Conservation (phyloP, 495 filamentous ascomycete species). For the Chlorociboria aeruginascens region DNA sequence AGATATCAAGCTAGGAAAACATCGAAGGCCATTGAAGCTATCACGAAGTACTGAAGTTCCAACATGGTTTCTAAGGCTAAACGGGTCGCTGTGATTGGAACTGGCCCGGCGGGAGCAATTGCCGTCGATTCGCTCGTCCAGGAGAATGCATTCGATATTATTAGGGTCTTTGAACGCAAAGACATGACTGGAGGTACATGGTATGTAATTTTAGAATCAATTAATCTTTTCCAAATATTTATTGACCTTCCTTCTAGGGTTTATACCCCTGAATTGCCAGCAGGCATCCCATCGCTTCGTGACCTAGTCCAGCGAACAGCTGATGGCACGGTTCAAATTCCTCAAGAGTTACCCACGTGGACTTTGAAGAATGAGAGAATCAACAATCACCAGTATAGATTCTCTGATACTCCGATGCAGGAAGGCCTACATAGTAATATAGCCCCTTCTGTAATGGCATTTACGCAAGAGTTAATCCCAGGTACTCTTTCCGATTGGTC, state of each 20-base stretch:
- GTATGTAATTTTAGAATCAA: conserved; percentile 21
- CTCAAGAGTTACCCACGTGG: conserved; percentile 28
- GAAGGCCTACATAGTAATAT: conserved; percentile 30
- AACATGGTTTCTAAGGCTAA: background rate
- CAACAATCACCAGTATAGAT: conserved; percentile 28
- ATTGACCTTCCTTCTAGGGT: background rate
- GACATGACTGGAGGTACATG: conserved; percentile 43
- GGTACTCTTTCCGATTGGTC: conserved; percentile 14
- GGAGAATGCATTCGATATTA: conserved; percentile 40
- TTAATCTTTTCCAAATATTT: background rate
- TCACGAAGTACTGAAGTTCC: no score
- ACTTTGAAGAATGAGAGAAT: conserved; percentile 14
- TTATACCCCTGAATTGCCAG: background rate
- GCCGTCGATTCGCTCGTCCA: conserved; percentile 40
- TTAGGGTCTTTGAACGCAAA: conserved; percentile 46
- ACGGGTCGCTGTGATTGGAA: conserved; percentile 45
- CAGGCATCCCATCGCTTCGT: background rate
- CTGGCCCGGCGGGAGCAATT: conserved; percentile 44
- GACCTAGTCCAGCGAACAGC: conserved; percentile 29
- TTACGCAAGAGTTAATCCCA: conserved; percentile 27
- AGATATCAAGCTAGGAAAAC: no score
- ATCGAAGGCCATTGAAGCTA: no score
- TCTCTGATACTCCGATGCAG: conserved; percentile 30
- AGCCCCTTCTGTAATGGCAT: conserved; percentile 23
- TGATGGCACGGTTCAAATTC: conserved; percentile 31